Evolutionary conservation across 208 protist species (phyloP), one percentile per base, ranked within the genome.

Genomic region (Paratrypanosoma confusum): DNA sequence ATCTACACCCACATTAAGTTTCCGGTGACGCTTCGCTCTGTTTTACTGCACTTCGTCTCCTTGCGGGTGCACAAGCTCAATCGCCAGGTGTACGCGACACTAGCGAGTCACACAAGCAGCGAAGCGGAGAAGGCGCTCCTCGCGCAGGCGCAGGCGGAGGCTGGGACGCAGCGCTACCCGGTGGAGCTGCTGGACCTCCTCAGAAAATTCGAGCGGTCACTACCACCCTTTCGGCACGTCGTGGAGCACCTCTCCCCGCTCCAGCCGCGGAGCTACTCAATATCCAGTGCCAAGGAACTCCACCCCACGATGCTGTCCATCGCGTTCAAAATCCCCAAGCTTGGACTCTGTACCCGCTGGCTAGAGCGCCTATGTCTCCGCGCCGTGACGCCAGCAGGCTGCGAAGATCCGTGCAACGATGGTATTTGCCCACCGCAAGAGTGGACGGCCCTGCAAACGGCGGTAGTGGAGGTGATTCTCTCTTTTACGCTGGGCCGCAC

Each of bases 241-340:
- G 54, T 92, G 1, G 76, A 94, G 50, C 47, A 84, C 29, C 53
- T 93, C 22, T 57, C 65, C 0, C 28, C 64, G 3, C 21, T 95
- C 41, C 67, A 83, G 43, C 80, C 68, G 1, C 70, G 93, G n/a
- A 87, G 84, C 63, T 96, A 95, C 57, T 94, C 84, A 6, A 94
- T 96, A 39, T 70, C 74, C 26, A 94, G 78, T 23, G 83, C 83
- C 1, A 35, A 50, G 37, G 25, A 38, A 4, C 39, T 44, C 20
- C 28, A 85, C 43, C 49, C 67, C 10, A 38, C 64, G n/a, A 48
- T 37, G 22, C 61, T 95, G 18, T 61, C 78, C 14, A 67, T 95
- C 31, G 87, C 75, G 37, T 74, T 88, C 26, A 86, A 81, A 24
- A 57, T 96, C 25, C 63, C 86, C 3, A 50, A 72, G 22, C 77